Conservation (phyloP, 1,139 yeast species). For the Yarrowia galli region DNA sequence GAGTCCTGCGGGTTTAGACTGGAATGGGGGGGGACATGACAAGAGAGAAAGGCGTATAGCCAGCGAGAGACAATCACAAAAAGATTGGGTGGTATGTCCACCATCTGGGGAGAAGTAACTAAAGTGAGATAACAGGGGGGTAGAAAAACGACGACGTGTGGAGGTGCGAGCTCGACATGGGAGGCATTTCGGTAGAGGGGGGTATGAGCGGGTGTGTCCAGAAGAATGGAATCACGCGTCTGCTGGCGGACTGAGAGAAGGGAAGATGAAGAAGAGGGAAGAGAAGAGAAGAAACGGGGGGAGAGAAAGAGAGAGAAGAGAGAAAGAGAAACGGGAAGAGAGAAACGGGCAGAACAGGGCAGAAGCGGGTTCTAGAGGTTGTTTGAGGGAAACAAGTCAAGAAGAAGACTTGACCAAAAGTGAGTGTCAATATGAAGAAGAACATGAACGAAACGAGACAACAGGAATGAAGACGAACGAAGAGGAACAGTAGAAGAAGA, state of each 20-base stretch:
- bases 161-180: neutral
- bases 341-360: neutral
- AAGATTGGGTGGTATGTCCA: slow-evolving; percentile 12
- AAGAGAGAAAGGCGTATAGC: neutral
- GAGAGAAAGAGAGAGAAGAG: neutral
- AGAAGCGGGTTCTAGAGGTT: neutral
- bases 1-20: slow-evolving; percentile 20
- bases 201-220: neutral
- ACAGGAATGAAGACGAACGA: too few species aligned
- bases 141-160: too few species aligned
- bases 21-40: neutral
- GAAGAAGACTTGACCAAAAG: neutral
- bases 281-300: too few species aligned
- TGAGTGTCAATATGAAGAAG: neutral
- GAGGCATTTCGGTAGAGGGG: too few species aligned
- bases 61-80: neutral
- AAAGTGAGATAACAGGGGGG: neutral
- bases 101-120: slow-evolving; percentile 1
- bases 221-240: slow-evolving; percentile 8
- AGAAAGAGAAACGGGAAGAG: neutral
- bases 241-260: neutral
- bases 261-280: neutral
- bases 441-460: neutral
- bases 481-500: neutral
- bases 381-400: neutral